Conservation (phyloP, 805 yeast species). For the Nakazawaea peltata region DNA sequence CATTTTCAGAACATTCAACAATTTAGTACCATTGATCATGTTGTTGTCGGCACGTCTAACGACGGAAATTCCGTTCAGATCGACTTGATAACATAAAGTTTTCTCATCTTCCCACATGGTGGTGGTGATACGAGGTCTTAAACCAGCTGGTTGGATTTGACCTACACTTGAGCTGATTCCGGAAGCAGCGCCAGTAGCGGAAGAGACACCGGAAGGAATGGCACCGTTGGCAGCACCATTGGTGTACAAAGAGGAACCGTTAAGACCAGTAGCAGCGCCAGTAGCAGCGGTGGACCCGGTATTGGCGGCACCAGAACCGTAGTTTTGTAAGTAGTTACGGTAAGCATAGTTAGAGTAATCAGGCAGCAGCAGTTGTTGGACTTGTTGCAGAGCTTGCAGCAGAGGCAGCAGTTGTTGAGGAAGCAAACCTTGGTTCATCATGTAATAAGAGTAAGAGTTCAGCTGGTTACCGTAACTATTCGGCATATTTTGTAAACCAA, state of each 20-base stretch:
- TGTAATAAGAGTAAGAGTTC: slow-evolving; percentile 6
- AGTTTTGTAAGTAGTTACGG: slow-evolving; percentile 6
- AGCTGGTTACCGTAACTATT: slow-evolving; percentile 1
- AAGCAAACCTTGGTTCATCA: slow-evolving; percentile 9
- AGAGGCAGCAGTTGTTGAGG: slow-evolving; percentile 4
- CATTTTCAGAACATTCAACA: slow-evolving; percentile 64
- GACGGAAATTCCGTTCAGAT: slow-evolving; percentile 58
- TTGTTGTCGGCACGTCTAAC: slow-evolving; percentile 66
- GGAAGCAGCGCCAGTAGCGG: not conserved
- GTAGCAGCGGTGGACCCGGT: not conserved
- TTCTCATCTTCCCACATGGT: slow-evolving; percentile 75
- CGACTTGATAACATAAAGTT: slow-evolving; percentile 66
- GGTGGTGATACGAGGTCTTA: slow-evolving; percentile 58
- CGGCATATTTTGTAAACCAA: not conserved
- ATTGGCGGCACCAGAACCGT: not conserved
- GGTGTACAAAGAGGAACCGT: not conserved
- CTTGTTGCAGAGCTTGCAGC: slow-evolving; percentile 2
- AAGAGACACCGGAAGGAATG: not conserved
- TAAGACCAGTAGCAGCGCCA: not conserved
- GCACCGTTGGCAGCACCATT: not conserved
- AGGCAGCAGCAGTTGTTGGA: slow-evolving; percentile 1
- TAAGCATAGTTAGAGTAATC: slow-evolving; percentile 6
- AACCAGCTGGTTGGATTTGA: slow-evolving; percentile 30
- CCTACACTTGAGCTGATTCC: slow-evolving; percentile 17
- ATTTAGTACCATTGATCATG: slow-evolving; percentile 66